Evolutionary conservation across 1,284 basidiomycete genomes (phyloP).

Genomic region (Trametes sp.): DNA sequence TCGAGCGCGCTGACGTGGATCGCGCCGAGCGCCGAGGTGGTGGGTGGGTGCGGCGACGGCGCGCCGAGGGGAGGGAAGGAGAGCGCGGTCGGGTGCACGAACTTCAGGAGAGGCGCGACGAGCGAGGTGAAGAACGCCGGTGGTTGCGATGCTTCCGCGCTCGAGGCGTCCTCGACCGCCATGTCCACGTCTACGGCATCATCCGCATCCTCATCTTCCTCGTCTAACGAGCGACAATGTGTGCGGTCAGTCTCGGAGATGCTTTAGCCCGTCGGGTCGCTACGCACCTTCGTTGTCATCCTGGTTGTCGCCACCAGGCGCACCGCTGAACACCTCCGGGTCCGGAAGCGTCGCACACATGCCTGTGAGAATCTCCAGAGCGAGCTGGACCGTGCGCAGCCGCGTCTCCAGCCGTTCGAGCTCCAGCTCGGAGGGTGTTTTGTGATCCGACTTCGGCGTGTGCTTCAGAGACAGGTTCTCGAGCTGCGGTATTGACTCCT

Average conservation of each 20-base stretch:
- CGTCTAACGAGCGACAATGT: slow-evolving; percentile 11
- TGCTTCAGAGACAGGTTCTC: slow-evolving; percentile 67
- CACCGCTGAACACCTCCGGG: slow-evolving; percentile 52
- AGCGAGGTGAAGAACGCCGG: slow-evolving; percentile 56
- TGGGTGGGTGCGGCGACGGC: slow-evolving; percentile 82
- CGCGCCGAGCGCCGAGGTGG: slow-evolving; percentile 81
- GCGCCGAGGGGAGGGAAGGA: slow-evolving; percentile 81
- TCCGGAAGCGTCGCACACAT: slow-evolving; percentile 90
- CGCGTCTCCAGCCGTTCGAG: slow-evolving; percentile 79
- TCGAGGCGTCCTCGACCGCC: slow-evolving; percentile 39
- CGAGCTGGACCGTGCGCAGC: slow-evolving; percentile 78
- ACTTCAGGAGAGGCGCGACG: slow-evolving; percentile 66
- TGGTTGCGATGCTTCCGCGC: slow-evolving; percentile 28
- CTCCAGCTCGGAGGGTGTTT: slow-evolving; percentile 68
- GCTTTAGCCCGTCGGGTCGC: slow-evolving; percentile 13
- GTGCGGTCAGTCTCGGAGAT: slow-evolving; percentile 9
- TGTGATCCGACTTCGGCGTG: slow-evolving; percentile 76
- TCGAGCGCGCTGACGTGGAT: slow-evolving; percentile 88
- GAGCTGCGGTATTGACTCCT: slow-evolving; percentile 54
- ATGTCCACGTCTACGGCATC: slow-evolving; percentile 47
- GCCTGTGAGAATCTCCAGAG: slow-evolving; percentile 87
- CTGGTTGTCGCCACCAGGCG: slow-evolving; percentile 46
- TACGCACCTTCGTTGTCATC: slow-evolving; percentile 43
- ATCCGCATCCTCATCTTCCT: slow-evolving; percentile 46
- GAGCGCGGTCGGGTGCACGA: slow-evolving; percentile 75